Conservation (phyloP, 176 grass and related monocot genomes). For the Musa beccarii region DNA sequence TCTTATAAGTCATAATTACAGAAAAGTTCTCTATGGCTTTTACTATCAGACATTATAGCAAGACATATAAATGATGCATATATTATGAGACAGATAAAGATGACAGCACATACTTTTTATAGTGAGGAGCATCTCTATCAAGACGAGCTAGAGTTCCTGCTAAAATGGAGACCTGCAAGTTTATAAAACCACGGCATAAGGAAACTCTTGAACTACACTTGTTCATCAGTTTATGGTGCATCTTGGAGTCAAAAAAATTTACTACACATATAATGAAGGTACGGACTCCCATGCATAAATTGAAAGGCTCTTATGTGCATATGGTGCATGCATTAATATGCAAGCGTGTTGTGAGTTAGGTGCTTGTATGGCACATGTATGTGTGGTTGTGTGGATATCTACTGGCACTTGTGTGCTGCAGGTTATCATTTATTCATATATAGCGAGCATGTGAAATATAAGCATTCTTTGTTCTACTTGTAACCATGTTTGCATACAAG, state of each 20-base stretch:
- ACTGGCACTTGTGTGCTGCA: neutral
- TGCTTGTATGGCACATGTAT: neutral
- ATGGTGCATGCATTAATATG: neutral
- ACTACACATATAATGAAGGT: neutral
- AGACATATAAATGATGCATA: neutral
- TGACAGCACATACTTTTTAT: conserved; percentile 68
- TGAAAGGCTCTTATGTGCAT: neutral
- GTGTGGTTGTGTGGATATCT: neutral
- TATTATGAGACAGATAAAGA: neutral
- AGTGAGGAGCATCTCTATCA: conserved; percentile 96
- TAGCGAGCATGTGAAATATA: neutral
- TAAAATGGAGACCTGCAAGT: conserved; percentile 95
- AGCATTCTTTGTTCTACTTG: neutral
- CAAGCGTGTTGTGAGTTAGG: neutral
- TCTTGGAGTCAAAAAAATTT: neutral
- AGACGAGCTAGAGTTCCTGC: conserved; percentile 97
- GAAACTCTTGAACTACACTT: neutral
- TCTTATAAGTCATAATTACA: too few relatives aligned
- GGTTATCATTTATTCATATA: neutral
- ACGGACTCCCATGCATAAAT: neutral
- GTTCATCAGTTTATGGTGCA: neutral
- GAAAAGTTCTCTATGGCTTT: too few relatives aligned
- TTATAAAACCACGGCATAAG: conserved; percentile 5
- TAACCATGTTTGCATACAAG: neutral
- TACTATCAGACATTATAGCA: neutral